Base-by-base conservation (phyloP, 139 green algal genomes). In the Chlorella sp. region DNA sequence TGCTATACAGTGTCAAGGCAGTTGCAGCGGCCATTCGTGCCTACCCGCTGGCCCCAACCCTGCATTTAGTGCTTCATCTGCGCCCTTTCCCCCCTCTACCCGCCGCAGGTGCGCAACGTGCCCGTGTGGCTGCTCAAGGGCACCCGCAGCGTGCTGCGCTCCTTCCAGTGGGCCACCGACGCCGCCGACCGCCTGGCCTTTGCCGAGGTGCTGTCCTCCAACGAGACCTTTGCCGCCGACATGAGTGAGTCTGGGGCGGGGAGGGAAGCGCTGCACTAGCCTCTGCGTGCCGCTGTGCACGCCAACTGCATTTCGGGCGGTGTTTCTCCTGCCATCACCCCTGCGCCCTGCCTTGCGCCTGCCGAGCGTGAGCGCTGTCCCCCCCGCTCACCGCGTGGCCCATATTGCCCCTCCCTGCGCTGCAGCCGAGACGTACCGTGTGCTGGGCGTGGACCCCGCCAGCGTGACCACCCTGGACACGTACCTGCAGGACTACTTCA, bases 401-500 rank as follows among this genome's bases (percentile, higher is more conserved):
- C n/a, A n/a, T n/a, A n/a, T n/a, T n/a, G n/a, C n/a, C n/a, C n/a
- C n/a, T n/a, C n/a, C n/a, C n/a, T 11, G 7, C 11, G 7, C 44
- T 11, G 7, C 44, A 55, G 25, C 23, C 3, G 89, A 94, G 28
- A 94, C 98, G 68, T 98, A 95, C 0, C 89, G 89, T 69, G 47
- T 97, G 83, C 90, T 99, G 84, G 95, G 94, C 56, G 89, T 99
- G 15, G 95, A 99, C 76, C 92, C 93, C 7, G 85, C 85, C 41
- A 91, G 89, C 55, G 89, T 95, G 11, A 97, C 91, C 55, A 94
- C 87, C 0, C 87, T 99, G 41, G 96, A 99, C 68, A 70, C 80
- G 17, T 98, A 99, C 90, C 88, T 89, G 38, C 88, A 96, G 85
- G 96, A 99, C 87, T 99, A 99, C 94, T 99, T 96, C 88, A 91